Percentiles rank a stretch among this genome's conserved stretches.
Conservation (phyloP, 179 eudicot species). For the Heliamphora pulchella region DNA sequence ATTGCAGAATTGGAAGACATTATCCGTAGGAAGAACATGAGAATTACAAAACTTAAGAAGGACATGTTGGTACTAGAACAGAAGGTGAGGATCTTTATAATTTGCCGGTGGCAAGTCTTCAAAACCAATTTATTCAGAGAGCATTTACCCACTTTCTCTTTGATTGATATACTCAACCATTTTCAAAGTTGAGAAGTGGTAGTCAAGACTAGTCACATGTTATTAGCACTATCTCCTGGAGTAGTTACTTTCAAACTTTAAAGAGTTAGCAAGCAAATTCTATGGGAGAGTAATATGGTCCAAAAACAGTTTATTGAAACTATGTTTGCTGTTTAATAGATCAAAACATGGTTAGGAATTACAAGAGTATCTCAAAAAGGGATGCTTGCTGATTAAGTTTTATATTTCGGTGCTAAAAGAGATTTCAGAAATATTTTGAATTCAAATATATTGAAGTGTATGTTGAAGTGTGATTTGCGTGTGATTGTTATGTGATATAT, state of each 20-base stretch:
- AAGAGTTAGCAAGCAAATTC: neutral
- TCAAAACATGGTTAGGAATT: neutral
- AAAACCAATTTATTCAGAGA: neutral
- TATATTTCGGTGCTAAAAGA: neutral
- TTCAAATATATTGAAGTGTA: neutral
- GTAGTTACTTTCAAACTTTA: neutral
- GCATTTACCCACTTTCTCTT: neutral
- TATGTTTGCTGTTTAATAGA: neutral
- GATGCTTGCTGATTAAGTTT: neutral
- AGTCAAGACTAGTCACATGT: neutral
- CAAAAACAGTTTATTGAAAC: neutral
- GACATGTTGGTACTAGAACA: slow-evolving; percentile 72
- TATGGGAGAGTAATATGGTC: neutral
- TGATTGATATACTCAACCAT: neutral
- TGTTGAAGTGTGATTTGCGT: neutral
- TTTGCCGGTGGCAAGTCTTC: too few relatives aligned
- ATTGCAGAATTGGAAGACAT: slow-evolving; percentile 80
- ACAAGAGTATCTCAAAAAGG: neutral
- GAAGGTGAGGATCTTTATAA: slow-evolving; percentile 43
- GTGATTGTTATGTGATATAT: neutral
- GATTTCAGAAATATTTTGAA: neutral
- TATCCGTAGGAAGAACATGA: slow-evolving; percentile 62
- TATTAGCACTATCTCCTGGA: neutral
- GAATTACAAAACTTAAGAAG: slow-evolving; percentile 62
- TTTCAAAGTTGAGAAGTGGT: neutral